Conservation (phyloP, 73 alveolate species). For the Blepharisma japonicum region DNA sequence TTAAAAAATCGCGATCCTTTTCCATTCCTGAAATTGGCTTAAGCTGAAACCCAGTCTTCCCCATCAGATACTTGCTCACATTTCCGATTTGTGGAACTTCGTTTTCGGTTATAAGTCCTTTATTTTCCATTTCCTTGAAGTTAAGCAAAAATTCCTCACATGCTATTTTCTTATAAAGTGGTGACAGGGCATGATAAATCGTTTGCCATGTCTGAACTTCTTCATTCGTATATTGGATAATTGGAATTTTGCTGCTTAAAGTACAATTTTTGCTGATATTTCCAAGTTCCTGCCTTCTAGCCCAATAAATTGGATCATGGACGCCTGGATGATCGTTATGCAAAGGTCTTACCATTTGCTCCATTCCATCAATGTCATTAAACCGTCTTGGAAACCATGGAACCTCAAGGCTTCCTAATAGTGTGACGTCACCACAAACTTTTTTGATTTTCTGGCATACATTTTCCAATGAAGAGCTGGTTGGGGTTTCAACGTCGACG, state of each 20-base stretch:
- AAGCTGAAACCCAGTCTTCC: conserved; percentile 44
- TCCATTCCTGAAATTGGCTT: conserved; percentile 8
- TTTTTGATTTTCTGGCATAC: neutral
- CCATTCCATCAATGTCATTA: conserved; percentile 42
- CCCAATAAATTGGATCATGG: conserved; percentile 45
- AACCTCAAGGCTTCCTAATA: conserved; percentile 29
- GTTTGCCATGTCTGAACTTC: conserved; percentile 46
- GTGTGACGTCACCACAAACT: neutral
- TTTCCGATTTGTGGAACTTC: conserved; percentile 67
- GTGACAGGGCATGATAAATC: conserved; percentile 41
- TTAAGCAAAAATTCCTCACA: conserved; percentile 47
- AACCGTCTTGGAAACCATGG: conserved; percentile 70
- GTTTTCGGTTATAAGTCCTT: conserved; percentile 41
- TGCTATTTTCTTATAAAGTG: conserved; percentile 36
- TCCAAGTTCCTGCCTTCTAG: conserved; percentile 45
- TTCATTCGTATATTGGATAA: conserved; percentile 40
- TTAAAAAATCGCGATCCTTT: conserved; percentile 18
- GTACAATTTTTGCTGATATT: conserved; percentile 33
- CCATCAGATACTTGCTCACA: conserved; percentile 51
- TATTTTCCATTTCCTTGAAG: conserved; percentile 43
- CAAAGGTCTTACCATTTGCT: neutral
- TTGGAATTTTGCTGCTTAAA: conserved; percentile 43
- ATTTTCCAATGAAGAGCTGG: neutral
- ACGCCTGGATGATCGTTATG: conserved; percentile 59
- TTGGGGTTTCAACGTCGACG: neutral